Evolutionary conservation across 2,329 filamentous ascomycete genomes (phyloP), one percentile per base, ranked within the genome.

Genomic region (Fusarium illudens): DNA sequence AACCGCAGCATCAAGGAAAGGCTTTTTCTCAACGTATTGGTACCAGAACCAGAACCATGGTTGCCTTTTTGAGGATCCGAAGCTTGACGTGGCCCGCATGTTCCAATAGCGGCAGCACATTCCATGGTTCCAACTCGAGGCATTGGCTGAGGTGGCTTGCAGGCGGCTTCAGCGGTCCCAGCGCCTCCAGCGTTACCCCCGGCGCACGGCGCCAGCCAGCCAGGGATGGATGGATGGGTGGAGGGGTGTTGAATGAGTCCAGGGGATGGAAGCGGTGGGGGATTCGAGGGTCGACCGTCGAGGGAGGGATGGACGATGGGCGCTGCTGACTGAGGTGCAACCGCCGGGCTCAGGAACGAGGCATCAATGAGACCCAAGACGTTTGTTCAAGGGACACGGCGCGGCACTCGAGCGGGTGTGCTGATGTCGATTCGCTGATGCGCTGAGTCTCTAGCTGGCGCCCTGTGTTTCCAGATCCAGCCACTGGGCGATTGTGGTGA

Each of bases 61-160:
- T 49, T 36, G 19, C 33, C 32, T 54, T 46, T 46, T 46, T 27
- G 29, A 60, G 32, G 34, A 13, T 49, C 49, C 36, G 44, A 65
- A 42, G 56, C 60, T 51, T 66, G 64, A 67, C 58, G 52, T 66
- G 67, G 61, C 65, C 59, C 60, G 60, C 59, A 52, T 71, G 60
- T 72, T 42, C 73, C 71, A 75, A 75, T 73, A 37, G 61, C 53
- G 56, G 59, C 62, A 67, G 49, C 50, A 53, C 70, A 77, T 77
- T 76, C 73, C 74, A 67, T 63, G 52, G 22, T 55, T 48, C 55
- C 61, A 62, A n/a, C 33, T 52, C 27, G 49, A 62, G 39, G 64
- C 58, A 76, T 74, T 75, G 75, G 69, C 61, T 67, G 69, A 65
- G 60, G 59, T 71, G 71, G 70, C 70, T 70, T 66, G 60, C 59